Evolutionary conservation across 495 filamentous ascomycete species (phyloP), one percentile per base, ranked within the genome.

Genomic region (Viridothelium virens): DNA sequence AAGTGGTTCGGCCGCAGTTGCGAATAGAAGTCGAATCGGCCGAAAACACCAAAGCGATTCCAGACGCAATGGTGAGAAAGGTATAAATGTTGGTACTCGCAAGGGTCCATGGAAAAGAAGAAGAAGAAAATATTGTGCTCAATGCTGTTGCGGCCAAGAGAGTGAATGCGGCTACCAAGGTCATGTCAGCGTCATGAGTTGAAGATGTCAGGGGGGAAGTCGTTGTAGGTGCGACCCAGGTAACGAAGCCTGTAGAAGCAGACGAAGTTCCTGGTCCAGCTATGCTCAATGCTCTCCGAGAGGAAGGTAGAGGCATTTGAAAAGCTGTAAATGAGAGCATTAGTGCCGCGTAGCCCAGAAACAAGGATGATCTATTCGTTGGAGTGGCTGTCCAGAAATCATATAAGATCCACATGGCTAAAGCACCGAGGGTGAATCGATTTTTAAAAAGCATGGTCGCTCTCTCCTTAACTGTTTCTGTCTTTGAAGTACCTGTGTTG

Each of bases 281-380:
- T 1, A 67, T 38, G 25, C 25, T 25, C 56, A 36, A 66, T 7
- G 41, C 16, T 38, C 66, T 61, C n/a, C 46, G 25, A 1, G 68
- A 65, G 10, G 70, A 71, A 62, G 77, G 74, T 50, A 82, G 79
- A 16, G 80, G 79, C 11, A 78, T 77, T 12, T 76, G 77, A 39
- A 82, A 62, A 34, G 77, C 70, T 56, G 83, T 78, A 4, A 81
- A 67, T 0, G 81, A 82, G 5, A 77, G 44, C 7, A 76, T 66
- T 44, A 86, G 73, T 4, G 79, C 76, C 2, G 77, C 38, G 67
- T 86, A 84, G 12, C 83, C 83, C 18, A 79, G 48, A 11, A 77
- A 38, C 38, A 72, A 63, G 33, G 66, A 65, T 63, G 63, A 61
- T 66, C 3, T 61, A 66, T 31, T 61, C 67, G 66, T 11, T 56